Evolutionary conservation across 805 yeast species (phyloP).

Genomic region (Saccharomycopsis fermentans): DNA sequence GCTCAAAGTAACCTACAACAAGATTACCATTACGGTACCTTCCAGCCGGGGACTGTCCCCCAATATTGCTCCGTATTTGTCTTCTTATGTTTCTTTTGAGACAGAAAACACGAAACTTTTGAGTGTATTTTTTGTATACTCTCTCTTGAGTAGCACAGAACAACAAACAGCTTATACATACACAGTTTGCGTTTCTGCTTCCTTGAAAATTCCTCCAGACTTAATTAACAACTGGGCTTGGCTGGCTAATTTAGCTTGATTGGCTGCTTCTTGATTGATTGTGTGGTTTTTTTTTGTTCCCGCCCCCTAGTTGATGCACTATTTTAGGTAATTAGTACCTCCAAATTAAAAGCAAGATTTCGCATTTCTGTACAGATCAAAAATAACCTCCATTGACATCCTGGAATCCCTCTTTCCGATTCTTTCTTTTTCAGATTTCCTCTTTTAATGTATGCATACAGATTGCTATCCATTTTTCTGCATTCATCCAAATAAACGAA

Average conservation of each 20-base stretch:
- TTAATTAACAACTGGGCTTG: no score
- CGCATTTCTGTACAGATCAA: no score
- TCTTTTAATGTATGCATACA: background rate
- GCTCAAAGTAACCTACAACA: background rate
- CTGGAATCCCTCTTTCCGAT: background rate
- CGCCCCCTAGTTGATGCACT: background rate
- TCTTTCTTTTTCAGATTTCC: background rate
- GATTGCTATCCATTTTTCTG: constrained; percentile 1
- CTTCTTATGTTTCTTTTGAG: no score
- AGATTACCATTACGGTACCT: background rate
- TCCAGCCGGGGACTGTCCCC: background rate
- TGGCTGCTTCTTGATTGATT: background rate
- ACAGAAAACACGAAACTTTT: no score
- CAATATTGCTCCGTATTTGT: background rate
- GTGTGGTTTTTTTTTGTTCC: background rate
- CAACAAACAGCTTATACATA: no score
- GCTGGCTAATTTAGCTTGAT: no score
- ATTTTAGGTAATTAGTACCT: background rate
- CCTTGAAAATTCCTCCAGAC: no score
- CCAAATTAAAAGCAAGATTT: background rate
- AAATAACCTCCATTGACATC: background rate
- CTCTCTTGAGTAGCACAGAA: no score
- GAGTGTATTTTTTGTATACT: no score
- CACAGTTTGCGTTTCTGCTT: no score
- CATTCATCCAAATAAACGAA: background rate